Base-by-base conservation (phyloP, 2,329 filamentous ascomycete species). In the Rhinocladiella similis region DNA sequence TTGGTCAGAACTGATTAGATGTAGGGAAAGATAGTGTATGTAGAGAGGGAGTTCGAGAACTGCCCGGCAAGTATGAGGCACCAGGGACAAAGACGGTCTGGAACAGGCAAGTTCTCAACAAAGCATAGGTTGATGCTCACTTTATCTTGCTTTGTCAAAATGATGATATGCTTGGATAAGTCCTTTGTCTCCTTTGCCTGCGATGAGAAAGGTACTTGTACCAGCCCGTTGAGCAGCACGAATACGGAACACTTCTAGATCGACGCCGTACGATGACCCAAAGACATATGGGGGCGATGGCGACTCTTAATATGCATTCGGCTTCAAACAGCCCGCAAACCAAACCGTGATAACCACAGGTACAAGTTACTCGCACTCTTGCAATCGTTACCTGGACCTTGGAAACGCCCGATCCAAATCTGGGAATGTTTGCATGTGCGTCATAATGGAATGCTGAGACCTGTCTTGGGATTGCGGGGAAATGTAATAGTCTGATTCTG, bases 381-480 rank as follows among this genome's bases (percentile, higher is more conserved):
- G 25, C 7, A 27, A 27, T 4, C 25, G 25, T 3, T n/a, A n/a
- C 5, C 3, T 5, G 14, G 14, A 39, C 13, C 36, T 39, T 39
- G 36, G 36, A 39, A 16, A n/a, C 41, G 6, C 4, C 18, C n/a
- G 42, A 20, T 22, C 14, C 13, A 22, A 22, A 22, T 25, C 18
- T 14, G 18, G 10, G 49, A 22, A 51, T 43, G 36, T 51, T 27
- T 33, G 47, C 10, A 41, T 43, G 41, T 39, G 33, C 47, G 38
- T 41, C 33, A 50, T 42, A 27, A 42, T 42, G 12, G 16, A 42
- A 9, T 39, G 47, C 35, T 38, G 7, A 7, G 25, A 27, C 20
- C 22, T 50, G 10, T 20, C 48, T 41, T 50, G 48, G 27, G 29
- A 19, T 33, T 51, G 49, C 38, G 49, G 49, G 36, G 42, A 20